Evolutionary conservation across 1,284 basidiomycete genomes (phyloP).

Genomic region (Pascua sp.): DNA sequence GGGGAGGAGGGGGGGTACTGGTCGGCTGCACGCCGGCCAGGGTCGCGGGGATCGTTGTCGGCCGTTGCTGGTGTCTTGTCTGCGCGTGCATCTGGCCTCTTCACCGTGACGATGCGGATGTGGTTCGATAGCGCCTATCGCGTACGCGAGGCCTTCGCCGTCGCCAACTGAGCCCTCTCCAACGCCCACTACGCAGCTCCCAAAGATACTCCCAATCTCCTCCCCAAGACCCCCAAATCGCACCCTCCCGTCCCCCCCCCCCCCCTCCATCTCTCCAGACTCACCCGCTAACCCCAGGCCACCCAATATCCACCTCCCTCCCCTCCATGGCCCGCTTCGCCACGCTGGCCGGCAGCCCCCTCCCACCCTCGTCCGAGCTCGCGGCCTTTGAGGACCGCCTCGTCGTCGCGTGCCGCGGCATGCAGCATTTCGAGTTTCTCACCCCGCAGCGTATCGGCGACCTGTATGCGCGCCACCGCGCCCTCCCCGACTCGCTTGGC

Average conservation of each 20-base stretch:
- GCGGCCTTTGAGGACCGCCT: constrained; percentile 16
- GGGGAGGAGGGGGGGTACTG: no score
- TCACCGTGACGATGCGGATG: no score
- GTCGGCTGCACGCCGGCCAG: no score
- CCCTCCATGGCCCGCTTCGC: constrained; percentile 7
- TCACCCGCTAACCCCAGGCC: constrained; percentile 10
- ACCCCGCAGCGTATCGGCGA: constrained; percentile 4
- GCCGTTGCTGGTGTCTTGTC: no score
- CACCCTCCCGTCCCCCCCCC: no score
- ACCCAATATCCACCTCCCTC: constrained; percentile 11
- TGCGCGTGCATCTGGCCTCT: no score
- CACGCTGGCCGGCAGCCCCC: constrained; percentile 7
- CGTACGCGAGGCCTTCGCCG: no score
- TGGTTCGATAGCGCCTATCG: no score
- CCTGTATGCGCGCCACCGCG: constrained; percentile 23
- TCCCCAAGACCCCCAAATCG: no score
- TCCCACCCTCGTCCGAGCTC: not conserved
- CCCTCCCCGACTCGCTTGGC: constrained; percentile 20
- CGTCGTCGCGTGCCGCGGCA: constrained; percentile 9
- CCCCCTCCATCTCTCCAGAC: not conserved
- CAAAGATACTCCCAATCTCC: no score
- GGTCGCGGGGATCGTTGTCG: not conserved
- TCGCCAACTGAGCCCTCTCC: no score
- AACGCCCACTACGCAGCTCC: no score
- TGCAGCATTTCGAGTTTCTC: constrained; percentile 21